These are phyloP conservation scores for Cucurbita moschata DNA, from an alignment of 306 rosid genomes.

Conservation along the genomic window DNA sequence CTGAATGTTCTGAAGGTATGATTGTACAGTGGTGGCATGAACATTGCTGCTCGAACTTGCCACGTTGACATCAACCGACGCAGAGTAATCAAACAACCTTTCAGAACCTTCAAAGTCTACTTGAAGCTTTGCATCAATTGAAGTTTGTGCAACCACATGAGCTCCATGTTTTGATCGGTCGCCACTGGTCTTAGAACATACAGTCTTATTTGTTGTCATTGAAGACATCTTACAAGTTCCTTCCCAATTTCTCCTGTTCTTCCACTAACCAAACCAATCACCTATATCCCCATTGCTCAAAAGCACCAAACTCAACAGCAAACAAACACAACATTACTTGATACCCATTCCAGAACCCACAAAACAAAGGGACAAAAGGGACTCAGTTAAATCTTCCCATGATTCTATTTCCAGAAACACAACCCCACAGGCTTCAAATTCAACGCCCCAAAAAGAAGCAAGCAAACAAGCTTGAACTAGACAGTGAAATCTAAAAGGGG, in stretches of 20 bases:
- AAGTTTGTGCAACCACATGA: slow-evolving; percentile 19
- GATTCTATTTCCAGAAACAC: not conserved
- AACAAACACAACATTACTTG: not conserved
- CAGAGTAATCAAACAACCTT: slow-evolving; percentile 13
- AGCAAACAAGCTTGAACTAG: not conserved
- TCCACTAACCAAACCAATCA: slow-evolving; percentile 3
- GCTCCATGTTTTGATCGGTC: slow-evolving; percentile 15
- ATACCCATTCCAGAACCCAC: not conserved
- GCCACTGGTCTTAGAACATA: slow-evolving; percentile 15
- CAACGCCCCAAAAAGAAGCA: not conserved
- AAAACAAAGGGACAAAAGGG: not conserved
- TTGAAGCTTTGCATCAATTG: slow-evolving; percentile 29
- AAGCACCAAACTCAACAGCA: not conserved
- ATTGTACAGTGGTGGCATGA: slow-evolving; percentile 20
- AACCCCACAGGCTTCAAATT: not conserved
- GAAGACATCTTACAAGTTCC: slow-evolving; percentile 21
- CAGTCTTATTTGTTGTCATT: slow-evolving; percentile 15
- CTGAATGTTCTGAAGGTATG: slow-evolving; percentile 30
- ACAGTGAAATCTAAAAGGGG: not conserved
- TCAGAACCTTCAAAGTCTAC: slow-evolving; percentile 18
- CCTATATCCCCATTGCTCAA: not conserved
- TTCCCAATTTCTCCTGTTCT: not conserved
- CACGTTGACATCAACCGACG: slow-evolving; percentile 16
- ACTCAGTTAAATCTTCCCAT: not conserved
- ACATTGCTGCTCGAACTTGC: slow-evolving; percentile 22